These are phyloP conservation scores for Aspergillus incahuasiensis DNA, from an alignment of 495 filamentous ascomycete species.

Conservation along the genomic window DNA sequence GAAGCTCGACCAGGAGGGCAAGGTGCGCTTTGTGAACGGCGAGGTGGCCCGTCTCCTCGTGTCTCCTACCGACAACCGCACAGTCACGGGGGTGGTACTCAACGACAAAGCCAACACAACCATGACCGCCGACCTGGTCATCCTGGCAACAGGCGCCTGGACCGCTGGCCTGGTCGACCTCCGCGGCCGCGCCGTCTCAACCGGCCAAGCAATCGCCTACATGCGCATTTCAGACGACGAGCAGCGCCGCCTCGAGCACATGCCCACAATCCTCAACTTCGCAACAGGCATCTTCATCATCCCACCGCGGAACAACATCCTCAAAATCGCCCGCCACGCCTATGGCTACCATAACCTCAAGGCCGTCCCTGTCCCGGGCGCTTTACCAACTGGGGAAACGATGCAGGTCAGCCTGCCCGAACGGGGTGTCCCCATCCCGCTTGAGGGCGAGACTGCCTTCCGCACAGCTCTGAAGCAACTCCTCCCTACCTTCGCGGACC, in stretches of 20 bases:
- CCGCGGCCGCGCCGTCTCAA: slow-evolving; percentile 66
- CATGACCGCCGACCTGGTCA: slow-evolving; percentile 63
- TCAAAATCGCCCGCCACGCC: slow-evolving; percentile 80
- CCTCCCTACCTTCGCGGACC: slow-evolving; percentile 55
- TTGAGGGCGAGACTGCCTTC: slow-evolving; percentile 60
- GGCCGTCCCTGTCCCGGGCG: slow-evolving; percentile 35
- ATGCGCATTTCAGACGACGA: slow-evolving; percentile 65
- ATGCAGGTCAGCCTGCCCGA: slow-evolving; percentile 43
- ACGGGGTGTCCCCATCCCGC: slow-evolving; percentile 35
- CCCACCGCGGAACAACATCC: slow-evolving; percentile 62
- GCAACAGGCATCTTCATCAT: slow-evolving; percentile 78
- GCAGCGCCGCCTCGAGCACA: slow-evolving; percentile 53
- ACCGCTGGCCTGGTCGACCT: slow-evolving; percentile 71
- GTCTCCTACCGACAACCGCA: slow-evolving; percentile 8
- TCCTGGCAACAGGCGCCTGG: slow-evolving; percentile 87
- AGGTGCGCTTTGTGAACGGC: slow-evolving; percentile 56
- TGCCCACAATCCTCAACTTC: slow-evolving; percentile 77
- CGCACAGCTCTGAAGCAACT: slow-evolving; percentile 57
- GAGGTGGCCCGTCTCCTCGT: slow-evolving; percentile 55
- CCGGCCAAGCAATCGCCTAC: slow-evolving; percentile 78
- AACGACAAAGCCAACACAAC: slow-evolving; percentile 39
- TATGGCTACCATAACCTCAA: slow-evolving; percentile 76
- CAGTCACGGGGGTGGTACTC: slow-evolving; percentile 52
- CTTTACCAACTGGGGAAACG: slow-evolving; percentile 10
- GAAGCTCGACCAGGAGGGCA: slow-evolving; percentile 52